phyloP scores from a whole-genome alignment of 768 basidiomycete genomes.

The Mycena chlorophos region DNA sequence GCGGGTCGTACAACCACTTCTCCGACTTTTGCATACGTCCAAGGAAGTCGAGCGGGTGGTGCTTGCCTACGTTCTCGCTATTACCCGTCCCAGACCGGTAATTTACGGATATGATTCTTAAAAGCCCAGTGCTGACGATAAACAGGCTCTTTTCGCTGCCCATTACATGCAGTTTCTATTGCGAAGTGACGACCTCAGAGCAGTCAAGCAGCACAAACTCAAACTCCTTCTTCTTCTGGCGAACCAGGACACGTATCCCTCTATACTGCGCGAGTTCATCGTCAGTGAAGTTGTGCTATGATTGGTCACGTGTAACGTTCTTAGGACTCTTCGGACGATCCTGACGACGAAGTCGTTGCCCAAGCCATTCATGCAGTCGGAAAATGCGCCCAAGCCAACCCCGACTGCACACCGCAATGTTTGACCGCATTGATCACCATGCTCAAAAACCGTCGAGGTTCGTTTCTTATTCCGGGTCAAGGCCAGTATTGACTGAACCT shows the following conservation, averaged over 20 bases:
- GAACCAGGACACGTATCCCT: slow-evolving; percentile 63
- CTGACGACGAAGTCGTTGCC: slow-evolving; percentile 67
- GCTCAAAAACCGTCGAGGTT: slow-evolving; percentile 77
- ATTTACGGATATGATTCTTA: not conserved
- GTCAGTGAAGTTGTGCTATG: slow-evolving; percentile 45
- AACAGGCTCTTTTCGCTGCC: slow-evolving; percentile 61
- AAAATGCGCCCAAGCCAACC: slow-evolving; percentile 64
- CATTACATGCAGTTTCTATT: slow-evolving; percentile 70
- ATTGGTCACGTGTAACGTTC: not conserved
- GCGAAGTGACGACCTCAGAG: slow-evolving; percentile 61
- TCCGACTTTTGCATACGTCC: slow-evolving; percentile 68
- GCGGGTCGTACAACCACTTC: slow-evolving; percentile 68
- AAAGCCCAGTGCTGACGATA: not conserved
- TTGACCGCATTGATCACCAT: slow-evolving; percentile 74
- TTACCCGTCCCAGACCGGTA: slow-evolving; percentile 70
- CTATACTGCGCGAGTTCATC: slow-evolving; percentile 79
- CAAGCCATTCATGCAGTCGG: slow-evolving; percentile 81
- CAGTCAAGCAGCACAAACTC: slow-evolving; percentile 76
- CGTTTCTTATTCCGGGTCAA: slow-evolving; percentile 29
- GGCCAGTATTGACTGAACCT: not conserved
- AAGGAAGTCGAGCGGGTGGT: slow-evolving; percentile 76
- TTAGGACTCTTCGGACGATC: slow-evolving; percentile 82
- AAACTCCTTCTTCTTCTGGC: slow-evolving; percentile 67
- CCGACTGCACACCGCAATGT: slow-evolving; percentile 70
- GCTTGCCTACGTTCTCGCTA: slow-evolving; percentile 65